A percentile compares a stretch with the other conserved stretches of the same genome.
phyloP scores from a whole-genome alignment of 345 rosid genomes.

The Eutrema heterophyllum region DNA sequence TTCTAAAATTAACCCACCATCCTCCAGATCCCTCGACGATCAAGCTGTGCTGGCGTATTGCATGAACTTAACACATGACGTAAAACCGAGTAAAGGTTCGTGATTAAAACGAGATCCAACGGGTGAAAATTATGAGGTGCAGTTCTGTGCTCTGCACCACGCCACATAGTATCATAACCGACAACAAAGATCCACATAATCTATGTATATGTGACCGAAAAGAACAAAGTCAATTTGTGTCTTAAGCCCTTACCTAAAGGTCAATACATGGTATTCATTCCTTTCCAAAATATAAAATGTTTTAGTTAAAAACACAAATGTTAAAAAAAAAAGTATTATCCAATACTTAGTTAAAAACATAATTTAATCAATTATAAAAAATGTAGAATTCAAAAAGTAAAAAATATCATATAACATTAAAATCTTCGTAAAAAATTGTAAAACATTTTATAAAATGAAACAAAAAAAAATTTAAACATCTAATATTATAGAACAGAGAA shows the following conservation, averaged over 20 bases:
- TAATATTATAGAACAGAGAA: no score
- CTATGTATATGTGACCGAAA: not conserved
- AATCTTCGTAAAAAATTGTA: no score
- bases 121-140: not conserved
- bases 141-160: not conserved
- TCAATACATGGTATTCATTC: not conserved
- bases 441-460: no score
- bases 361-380: no score
- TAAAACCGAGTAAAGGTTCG: not conserved
- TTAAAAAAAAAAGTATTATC: no score
- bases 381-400: no score
- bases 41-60: not conserved
- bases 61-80: constrained; percentile 6
- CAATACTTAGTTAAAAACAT: no score
- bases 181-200: not conserved
- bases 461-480: no score
- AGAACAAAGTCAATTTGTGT: constrained; percentile 13
- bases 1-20: constrained; percentile 2
- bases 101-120: not conserved
- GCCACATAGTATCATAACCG: not conserved
- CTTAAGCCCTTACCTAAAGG: constrained; percentile 26
- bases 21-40: constrained; percentile 5
- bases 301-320: no score
- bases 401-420: no score
- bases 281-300: no score